A percentile compares a stretch with the other conserved stretches of the same genome.
phyloP scores from a whole-genome alignment of 2,329 filamentous ascomycete species.

The Xylariaceae sp. region DNA sequence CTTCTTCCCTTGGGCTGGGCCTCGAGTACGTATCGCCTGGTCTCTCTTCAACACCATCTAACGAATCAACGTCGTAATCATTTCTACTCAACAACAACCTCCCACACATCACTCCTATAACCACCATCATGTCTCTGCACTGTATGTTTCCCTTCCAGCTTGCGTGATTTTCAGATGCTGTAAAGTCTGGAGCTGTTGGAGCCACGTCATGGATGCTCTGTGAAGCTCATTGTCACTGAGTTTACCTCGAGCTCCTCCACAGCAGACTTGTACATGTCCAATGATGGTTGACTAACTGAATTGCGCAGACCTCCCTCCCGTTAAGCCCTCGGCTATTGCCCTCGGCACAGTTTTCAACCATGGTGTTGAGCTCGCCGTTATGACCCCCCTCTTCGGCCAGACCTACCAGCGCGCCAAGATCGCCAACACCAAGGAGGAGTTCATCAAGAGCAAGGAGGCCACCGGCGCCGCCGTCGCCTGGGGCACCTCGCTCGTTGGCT shows the following conservation, averaged over 20 bases:
- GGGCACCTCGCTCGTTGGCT: conserved; percentile 86
- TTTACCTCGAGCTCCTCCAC: background rate
- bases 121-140: conserved; percentile 53
- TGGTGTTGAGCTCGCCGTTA: conserved; percentile 77
- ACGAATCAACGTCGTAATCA: background rate
- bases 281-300: background rate
- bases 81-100: too few species aligned
- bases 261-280: too few species aligned
- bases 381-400: conserved; percentile 86
- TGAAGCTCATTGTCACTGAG: background rate
- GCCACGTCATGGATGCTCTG: background rate
- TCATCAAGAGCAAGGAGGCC: conserved; percentile 89
- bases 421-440: conserved; percentile 94
- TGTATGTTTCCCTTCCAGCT: conserved; percentile 37
- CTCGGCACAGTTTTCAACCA: conserved; percentile 96
- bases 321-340: conserved; percentile 97
- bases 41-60: background rate
- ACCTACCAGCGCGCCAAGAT: conserved; percentile 90
- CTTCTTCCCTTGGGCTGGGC: too few species aligned
- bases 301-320: conserved; percentile 57
- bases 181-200: background rate
- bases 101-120: conserved; percentile 5
- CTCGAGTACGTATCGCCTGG: background rate
- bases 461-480: conserved; percentile 81
- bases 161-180: background rate